Base-by-base conservation (phyloP, 306 rosid genomes). In the Rosa persica region DNA sequence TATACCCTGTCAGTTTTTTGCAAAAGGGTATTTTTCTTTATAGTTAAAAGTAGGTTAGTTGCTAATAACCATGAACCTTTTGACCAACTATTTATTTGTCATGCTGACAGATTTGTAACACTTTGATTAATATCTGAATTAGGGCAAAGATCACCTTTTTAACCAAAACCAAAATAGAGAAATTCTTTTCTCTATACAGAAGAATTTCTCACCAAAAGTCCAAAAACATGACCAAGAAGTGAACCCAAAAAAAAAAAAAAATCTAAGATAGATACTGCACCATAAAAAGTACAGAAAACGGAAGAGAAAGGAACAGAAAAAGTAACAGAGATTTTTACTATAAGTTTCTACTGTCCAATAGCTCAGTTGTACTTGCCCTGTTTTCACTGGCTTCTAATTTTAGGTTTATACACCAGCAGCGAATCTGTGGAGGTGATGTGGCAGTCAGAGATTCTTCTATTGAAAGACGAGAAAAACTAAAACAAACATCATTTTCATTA, bases 341-440 rank as follows among this genome's bases (percentile, higher is more conserved):
- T 54, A 16, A 23, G 11, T 60, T 58, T 15, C 36, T 40, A 40
- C 57, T 5, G 78, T 30, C 6, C 27, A 5, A 0, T 43, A 38
- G 19, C 47, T 6, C 42, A 12, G 5, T 20, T 25, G 69, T 10
- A 60, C 57, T 43, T 43, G 23, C 8, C 44, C 8, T 6, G 5
- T 9, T 60, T 75, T 10, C 65, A 74, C 36, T 34, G 1, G 25
- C 19, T 58, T 8, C 44, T 42, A 23, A 23, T n/a, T 38, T 39
- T 73, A 30, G 77, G 52, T 36, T 61, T 5, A 43, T 15, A 19
- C 46, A 42, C 8, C 11, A 46, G 20, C 69, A 71, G 19, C 77
- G 58, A 77, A 77, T 77, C 82, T 67, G 46, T 23, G 22, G 57
- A 48, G 79, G 66, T 46, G 46, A 85, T 79, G 83, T 76, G 83